Evolutionary conservation across 2,329 filamentous ascomycete species (phyloP), one percentile per base, ranked within the genome.

Genomic region (Phaeosphaeria sp.): DNA sequence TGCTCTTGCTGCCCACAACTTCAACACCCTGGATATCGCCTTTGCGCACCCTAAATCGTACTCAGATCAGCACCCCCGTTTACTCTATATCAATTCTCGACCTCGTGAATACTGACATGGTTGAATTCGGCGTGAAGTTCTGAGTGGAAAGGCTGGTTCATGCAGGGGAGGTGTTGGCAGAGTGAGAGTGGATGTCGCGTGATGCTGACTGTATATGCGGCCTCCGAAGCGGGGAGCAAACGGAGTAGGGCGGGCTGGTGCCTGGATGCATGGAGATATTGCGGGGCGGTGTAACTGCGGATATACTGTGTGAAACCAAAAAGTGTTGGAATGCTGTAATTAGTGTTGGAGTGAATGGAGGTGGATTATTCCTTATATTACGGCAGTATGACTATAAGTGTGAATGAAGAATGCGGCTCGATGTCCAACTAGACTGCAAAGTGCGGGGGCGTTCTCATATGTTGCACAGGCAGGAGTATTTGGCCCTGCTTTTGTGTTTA

Each of bases 111-210:
- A 60, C 57, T 43, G 25, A 61, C 65, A 55, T 62, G 2, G 10
- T 41, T 7, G 13, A 46, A 43, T 13, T 17, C 3, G 1, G 30
- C 3, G n/a, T 2, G 17, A 46, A 23, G 41, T 9, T 49, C 15
- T 41, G 22, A 33, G 20, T 27, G 51, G 27, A 50, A 25, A 25
- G 33, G 43, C 27, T 51, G 13, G 9, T 17, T 9, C 22, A 56
- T 64, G 60, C 52, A 61, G 54, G 51, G 51, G 54, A 22, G 21
- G 52, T 55, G 44, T 20, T 55, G 27, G 17, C 33, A n/a, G 20
- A 50, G 58, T 63, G 55, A 59, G 57, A 46, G 2, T 27, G 13
- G 13, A 60, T 59, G 59, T 39, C 13, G 55, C 36, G 48, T 46
- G 48, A 48, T 55, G 50, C n/a, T 22, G n/a, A 43, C 20, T 25